Evolutionary conservation across 345 rosid species (phyloP).

Genomic region (Draba incana): DNA sequence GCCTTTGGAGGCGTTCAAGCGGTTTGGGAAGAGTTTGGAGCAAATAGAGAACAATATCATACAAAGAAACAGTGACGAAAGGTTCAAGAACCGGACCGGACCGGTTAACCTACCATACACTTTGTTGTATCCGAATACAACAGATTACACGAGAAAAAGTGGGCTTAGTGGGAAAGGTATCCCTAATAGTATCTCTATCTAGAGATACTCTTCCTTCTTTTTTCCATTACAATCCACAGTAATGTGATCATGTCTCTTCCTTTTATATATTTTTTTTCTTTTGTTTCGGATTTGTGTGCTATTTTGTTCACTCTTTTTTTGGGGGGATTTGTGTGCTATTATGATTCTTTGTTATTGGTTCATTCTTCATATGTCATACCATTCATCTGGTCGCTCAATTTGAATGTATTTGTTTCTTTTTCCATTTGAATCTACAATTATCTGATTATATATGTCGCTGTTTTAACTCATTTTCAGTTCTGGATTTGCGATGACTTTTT

Average conservation of each 20-base stretch:
- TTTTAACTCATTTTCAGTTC: no score
- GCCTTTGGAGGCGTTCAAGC: conserved; percentile 64
- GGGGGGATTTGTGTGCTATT: not conserved
- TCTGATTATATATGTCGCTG: no score
- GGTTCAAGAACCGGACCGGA: conserved; percentile 74
- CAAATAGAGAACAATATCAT: conserved; percentile 62
- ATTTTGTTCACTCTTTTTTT: not conserved
- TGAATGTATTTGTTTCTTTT: no score
- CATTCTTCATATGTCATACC: no score
- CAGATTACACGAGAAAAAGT: conserved; percentile 57
- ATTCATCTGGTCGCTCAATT: no score
- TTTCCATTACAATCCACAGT: not conserved
- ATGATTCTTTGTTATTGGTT: not conserved
- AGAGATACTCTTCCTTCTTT: conserved; percentile 16
- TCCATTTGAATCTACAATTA: no score
- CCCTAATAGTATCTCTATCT: conserved; percentile 89
- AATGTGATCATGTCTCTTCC: conserved; percentile 9
- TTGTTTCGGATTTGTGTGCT: not conserved
- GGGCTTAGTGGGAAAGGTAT: conserved; percentile 89
- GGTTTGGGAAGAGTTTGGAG: conserved; percentile 56
- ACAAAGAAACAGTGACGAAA: conserved; percentile 58
- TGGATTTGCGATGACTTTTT: no score
- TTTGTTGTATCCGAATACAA: conserved; percentile 72
- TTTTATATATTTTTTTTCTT: not conserved
- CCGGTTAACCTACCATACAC: conserved; percentile 82